A percentile compares a stretch with the other conserved stretches of the same genome.
These are phyloP conservation scores for Geotrichum candidum DNA, from an alignment of 1,139 yeast genomes.

Conservation along the genomic window DNA sequence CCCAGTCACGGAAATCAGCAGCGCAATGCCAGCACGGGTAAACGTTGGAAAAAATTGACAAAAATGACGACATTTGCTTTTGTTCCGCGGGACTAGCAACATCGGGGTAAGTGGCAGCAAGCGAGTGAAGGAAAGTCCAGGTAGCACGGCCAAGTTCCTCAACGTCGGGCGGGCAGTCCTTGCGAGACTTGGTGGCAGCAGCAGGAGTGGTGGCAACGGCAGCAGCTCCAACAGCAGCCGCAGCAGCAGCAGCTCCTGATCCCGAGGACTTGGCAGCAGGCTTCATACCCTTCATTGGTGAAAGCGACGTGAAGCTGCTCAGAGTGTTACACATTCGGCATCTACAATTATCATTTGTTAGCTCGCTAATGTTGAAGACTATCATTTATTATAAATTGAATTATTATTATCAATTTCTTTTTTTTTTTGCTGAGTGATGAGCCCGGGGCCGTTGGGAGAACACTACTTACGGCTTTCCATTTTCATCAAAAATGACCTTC, in stretches of 20 bases:
- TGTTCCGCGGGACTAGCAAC: conserved; percentile 58
- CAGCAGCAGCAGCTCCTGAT: conserved; percentile 20
- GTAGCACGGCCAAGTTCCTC: conserved; percentile 74
- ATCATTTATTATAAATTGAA: not conserved
- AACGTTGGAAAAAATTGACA: conserved; percentile 65
- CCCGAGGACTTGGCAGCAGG: conserved; percentile 1
- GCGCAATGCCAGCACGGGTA: conserved; percentile 98
- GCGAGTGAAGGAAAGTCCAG: conserved; percentile 87
- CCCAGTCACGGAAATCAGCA: conserved; percentile 66
- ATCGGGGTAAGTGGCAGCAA: conserved; percentile 86
- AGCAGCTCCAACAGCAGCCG: conserved; percentile 19
- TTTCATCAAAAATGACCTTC: conserved; percentile 69
- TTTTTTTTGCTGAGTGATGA: not conserved
- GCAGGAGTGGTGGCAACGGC: conserved; percentile 18
- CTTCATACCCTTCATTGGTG: not conserved
- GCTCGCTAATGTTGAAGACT: not conserved
- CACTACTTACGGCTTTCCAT: conserved; percentile 78
- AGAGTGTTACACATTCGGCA: conserved; percentile 82
- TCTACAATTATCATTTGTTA: conserved; percentile 33
- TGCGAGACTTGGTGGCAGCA: conserved; percentile 2
- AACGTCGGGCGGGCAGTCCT: conserved; percentile 69
- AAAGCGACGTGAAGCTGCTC: conserved; percentile 56
- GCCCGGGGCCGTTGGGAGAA: not conserved
- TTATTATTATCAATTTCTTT: not conserved
- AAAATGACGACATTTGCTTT: conserved; percentile 62